Evolutionary conservation across 73 alveolate genomes (phyloP), one percentile per base, ranked within the genome.

Genomic region (Paramecium primaurelia): DNA sequence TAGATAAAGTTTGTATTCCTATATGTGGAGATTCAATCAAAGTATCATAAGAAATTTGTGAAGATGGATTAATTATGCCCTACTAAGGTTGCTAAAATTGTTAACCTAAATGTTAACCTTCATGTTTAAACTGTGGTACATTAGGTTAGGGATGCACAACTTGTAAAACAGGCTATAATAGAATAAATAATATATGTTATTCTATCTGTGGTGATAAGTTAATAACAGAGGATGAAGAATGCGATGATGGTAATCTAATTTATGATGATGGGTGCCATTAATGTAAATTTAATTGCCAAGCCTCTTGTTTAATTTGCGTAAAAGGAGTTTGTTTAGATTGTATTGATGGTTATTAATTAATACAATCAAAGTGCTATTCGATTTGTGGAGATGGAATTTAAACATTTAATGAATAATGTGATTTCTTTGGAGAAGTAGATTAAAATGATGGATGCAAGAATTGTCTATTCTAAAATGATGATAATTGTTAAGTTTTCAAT

Each of bases 41-140:
- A 59, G 91, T 77, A 34, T 6, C 44, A 54, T 86, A 0, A 2
- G 96, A 93, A 58, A 38, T 18, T 6, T 93, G 96, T 45, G 94
- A 93, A 47, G 87, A 32, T 38, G 92, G 92, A 34, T 37, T 86
- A 22, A 14, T 54, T 10, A 0, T 60, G 9, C 86, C 49, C 12
- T 58, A 30, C 16, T 92, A 86, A 47, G 96, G 96, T 9, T 93
- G 96, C 26, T 26, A 36, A 16, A 34, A 86, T 18, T 95, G 97
- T 32, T 1, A 22, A 54, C 14, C 28, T 2, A 7, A 54, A n/a
- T 54, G 69, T 22, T 54, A 54, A 4, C 14, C 32, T 4, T 54
- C 69, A 2, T 54, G 69, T 22, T 1, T 4, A 4, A 6, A 0
- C 3, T 54, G 69, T 18, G 3, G 32, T 54, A 54, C 12, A 4